Conservation (phyloP, 148 eudicot genomes). For the Rhododendron molle region DNA sequence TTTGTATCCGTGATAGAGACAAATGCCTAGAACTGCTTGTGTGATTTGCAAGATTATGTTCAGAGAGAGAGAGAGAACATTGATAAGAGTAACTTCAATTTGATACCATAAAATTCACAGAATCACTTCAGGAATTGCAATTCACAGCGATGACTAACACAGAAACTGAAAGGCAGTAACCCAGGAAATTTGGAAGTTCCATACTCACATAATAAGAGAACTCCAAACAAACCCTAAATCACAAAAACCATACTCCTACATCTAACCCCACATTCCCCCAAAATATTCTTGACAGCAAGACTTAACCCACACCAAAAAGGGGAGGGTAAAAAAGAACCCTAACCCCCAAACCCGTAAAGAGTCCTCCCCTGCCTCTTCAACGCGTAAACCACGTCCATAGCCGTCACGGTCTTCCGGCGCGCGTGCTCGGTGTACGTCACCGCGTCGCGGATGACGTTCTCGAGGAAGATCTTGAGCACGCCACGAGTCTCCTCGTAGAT, state of each 20-base stretch:
- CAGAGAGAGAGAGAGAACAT: background rate
- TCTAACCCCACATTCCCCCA: background rate
- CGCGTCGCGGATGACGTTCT: slow-evolving; percentile 17
- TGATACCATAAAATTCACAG: background rate
- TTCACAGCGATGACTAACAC: background rate
- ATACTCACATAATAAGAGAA: background rate
- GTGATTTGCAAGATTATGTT: background rate
- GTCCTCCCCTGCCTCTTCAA: slow-evolving; percentile 20
- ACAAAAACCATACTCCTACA: background rate
- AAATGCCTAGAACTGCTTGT: no score
- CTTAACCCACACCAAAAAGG: background rate
- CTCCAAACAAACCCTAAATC: background rate
- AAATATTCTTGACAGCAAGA: slow-evolving; percentile 7
- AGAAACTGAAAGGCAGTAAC: background rate
- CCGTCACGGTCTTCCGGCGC: slow-evolving; percentile 17
- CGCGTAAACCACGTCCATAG: slow-evolving; percentile 19
- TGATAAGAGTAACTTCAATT: background rate
- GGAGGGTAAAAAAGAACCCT: background rate
- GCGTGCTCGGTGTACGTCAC: slow-evolving; percentile 25
- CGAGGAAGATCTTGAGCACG: slow-evolving; percentile 17
- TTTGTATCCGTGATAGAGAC: no score
- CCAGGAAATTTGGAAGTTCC: background rate
- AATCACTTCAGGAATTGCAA: background rate
- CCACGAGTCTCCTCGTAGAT: slow-evolving; percentile 21
- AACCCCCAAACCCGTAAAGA: slow-evolving; percentile 19